phyloP scores from a whole-genome alignment of 768 basidiomycete species.

The Lactarius hengduanensis region DNA sequence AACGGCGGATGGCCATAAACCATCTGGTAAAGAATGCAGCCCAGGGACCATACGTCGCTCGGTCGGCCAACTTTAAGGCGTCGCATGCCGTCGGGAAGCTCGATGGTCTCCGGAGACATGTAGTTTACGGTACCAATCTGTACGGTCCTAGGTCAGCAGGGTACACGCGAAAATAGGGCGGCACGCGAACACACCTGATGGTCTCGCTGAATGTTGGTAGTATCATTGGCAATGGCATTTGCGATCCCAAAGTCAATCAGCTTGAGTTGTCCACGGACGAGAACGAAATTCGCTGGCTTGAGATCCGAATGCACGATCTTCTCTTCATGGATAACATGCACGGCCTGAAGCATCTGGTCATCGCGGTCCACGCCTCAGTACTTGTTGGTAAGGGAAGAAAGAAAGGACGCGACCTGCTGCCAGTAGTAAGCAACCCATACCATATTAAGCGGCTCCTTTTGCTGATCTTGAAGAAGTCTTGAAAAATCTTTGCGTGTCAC shows the following conservation, averaged over 20 bases:
- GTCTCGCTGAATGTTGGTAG: constrained; percentile 96
- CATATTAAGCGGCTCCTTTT: constrained; percentile 83
- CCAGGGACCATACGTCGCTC: constrained; percentile 97
- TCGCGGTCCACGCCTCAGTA: neutral
- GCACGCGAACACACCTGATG: constrained; percentile 63
- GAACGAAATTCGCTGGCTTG: constrained; percentile 97
- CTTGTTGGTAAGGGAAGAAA: neutral
- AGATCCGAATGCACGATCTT: constrained; percentile 99
- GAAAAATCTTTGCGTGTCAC: constrained; percentile 58
- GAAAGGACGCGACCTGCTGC: constrained; percentile 73
- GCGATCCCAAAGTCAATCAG: constrained; percentile 99
- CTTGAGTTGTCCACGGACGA: constrained; percentile 93
- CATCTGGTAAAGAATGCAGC: constrained; percentile 99
- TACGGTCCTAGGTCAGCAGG: constrained; percentile 2
- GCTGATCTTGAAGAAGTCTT: constrained; percentile 76
- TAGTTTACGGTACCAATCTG: constrained; percentile 97
- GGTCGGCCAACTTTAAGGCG: constrained; percentile 93
- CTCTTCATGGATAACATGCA: constrained; percentile 97
- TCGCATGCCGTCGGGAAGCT: constrained; percentile 80
- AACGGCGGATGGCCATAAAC: constrained; percentile 94
- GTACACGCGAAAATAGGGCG: neutral
- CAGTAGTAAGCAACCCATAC: constrained; percentile 95
- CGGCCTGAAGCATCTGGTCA: constrained; percentile 93
- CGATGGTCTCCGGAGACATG: constrained; percentile 98
- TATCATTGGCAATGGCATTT: constrained; percentile 97